phyloP scores from a whole-genome alignment of 352 stramenopile species.

The Lagenidium giganteum region DNA sequence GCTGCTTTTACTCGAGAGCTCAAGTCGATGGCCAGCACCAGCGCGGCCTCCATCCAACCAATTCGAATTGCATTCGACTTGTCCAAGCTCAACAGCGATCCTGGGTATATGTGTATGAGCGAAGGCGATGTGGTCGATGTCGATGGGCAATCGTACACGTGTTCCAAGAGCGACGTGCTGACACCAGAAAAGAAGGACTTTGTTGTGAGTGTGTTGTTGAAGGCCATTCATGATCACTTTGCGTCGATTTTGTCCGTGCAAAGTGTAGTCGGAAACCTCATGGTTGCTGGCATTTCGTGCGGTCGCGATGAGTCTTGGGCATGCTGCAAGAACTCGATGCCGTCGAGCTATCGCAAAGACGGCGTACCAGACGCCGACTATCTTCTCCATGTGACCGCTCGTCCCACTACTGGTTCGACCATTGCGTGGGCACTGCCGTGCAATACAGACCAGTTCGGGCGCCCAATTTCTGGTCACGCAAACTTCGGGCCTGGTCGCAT shows the following conservation, averaged over 20 bases:
- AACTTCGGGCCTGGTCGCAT: constrained; percentile 60
- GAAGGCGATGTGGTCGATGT: constrained; percentile 30
- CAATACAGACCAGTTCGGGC: constrained; percentile 58
- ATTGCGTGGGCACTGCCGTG: constrained; percentile 66
- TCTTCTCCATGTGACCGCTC: constrained; percentile 54
- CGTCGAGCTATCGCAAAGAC: constrained; percentile 23
- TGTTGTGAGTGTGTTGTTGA: constrained; percentile 43
- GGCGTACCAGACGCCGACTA: constrained; percentile 60
- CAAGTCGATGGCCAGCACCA: too few species aligned
- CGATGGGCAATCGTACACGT: constrained; percentile 36
- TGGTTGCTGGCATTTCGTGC: constrained; percentile 40
- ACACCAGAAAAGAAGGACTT: constrained; percentile 53
- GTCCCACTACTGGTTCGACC: constrained; percentile 43
- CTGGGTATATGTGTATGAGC: constrained; percentile 41
- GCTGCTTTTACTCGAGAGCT: constrained; percentile 7
- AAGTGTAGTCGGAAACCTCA: constrained; percentile 41
- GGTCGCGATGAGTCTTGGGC: constrained; percentile 29
- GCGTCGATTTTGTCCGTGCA: constrained; percentile 44
- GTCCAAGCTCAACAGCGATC: constrained; percentile 52
- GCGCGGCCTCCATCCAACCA: constrained; percentile 32
- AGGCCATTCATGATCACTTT: constrained; percentile 47
- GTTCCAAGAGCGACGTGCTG: constrained; percentile 34
- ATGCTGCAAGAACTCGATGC: constrained; percentile 38
- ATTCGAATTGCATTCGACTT: constrained; percentile 61
- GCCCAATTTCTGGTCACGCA: constrained; percentile 61